These are phyloP conservation scores for Trichoderma pleuroti DNA, from an alignment of 2,329 filamentous ascomycete genomes.

Conservation along the genomic window DNA sequence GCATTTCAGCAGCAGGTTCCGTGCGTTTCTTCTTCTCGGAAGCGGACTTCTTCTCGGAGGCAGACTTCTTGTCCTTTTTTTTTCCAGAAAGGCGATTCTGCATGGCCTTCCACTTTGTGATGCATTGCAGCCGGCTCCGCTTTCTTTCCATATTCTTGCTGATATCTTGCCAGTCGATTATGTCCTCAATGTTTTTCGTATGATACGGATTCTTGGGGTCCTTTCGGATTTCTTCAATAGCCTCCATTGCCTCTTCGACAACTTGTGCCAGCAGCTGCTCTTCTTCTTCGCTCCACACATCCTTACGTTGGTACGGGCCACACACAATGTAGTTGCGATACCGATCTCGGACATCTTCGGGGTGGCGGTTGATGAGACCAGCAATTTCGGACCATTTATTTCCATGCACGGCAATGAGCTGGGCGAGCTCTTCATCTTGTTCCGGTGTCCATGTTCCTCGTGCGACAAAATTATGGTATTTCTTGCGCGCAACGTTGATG, in stretches of 20 bases:
- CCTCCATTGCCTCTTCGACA: conserved; percentile 51
- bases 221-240: conserved; percentile 41
- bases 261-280: conserved; percentile 50
- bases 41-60: background rate
- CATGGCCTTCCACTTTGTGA: conserved; percentile 60
- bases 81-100: conserved; percentile 35
- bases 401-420: conserved; percentile 35
- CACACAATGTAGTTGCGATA: conserved; percentile 66
- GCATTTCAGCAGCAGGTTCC: background rate
- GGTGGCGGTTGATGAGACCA: conserved; percentile 58
- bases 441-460: conserved; percentile 44
- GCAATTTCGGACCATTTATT: conserved; percentile 62
- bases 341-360: conserved; percentile 65
- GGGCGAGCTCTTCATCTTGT: conserved; percentile 36
- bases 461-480: conserved; percentile 62
- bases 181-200: conserved; percentile 45
- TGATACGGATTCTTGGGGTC: conserved; percentile 32
- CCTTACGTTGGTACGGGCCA: conserved; percentile 48
- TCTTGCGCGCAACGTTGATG: conserved; percentile 55
- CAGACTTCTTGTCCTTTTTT: conserved; percentile 28
- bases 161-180: conserved; percentile 64
- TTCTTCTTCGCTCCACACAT: conserved; percentile 60
- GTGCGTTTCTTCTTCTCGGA: background rate
- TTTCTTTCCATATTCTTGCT: conserved; percentile 59
- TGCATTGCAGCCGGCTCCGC: conserved; percentile 64